phyloP scores from a whole-genome alignment of 768 basidiomycete species.

The Thelephora ganbajun region DNA sequence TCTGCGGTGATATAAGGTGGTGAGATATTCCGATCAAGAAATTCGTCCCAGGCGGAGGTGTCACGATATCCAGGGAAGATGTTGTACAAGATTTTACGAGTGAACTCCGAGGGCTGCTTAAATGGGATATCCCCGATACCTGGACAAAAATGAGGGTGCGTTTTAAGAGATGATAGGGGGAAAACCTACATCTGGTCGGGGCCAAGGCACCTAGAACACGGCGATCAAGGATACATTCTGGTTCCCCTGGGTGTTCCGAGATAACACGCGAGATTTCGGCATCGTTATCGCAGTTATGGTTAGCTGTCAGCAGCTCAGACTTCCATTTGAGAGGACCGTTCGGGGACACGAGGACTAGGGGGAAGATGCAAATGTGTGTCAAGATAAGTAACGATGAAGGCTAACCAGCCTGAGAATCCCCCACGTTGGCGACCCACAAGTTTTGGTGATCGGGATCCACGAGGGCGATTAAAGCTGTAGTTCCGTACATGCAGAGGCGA shows the following conservation, averaged over 20 bases:
- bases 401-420: constrained; percentile 69
- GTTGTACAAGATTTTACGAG: constrained; percentile 20
- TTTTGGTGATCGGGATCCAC: constrained; percentile 56
- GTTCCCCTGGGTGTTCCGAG: constrained; percentile 54
- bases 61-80: constrained; percentile 23
- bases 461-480: constrained; percentile 61
- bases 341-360: not conserved
- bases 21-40: constrained; percentile 23
- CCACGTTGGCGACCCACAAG: constrained; percentile 70
- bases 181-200: constrained; percentile 55
- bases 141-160: constrained; percentile 5
- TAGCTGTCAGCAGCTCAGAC: constrained; percentile 8
- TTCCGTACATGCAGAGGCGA: constrained; percentile 66
- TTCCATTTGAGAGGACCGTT: not conserved
- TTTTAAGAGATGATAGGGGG: not conserved
- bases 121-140: constrained; percentile 25
- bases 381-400: constrained; percentile 3
- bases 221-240: constrained; percentile 49
- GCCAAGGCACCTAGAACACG: constrained; percentile 68
- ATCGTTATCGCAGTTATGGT: constrained; percentile 60
- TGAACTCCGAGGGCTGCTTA: constrained; percentile 21
- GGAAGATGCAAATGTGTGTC: not conserved
- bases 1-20: constrained; percentile 31
- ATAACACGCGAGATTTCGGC: constrained; percentile 51
- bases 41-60: constrained; percentile 14